These are phyloP conservation scores for Saitozyma podzolica DNA, from an alignment of 768 basidiomycete genomes.

Conservation along the genomic window DNA sequence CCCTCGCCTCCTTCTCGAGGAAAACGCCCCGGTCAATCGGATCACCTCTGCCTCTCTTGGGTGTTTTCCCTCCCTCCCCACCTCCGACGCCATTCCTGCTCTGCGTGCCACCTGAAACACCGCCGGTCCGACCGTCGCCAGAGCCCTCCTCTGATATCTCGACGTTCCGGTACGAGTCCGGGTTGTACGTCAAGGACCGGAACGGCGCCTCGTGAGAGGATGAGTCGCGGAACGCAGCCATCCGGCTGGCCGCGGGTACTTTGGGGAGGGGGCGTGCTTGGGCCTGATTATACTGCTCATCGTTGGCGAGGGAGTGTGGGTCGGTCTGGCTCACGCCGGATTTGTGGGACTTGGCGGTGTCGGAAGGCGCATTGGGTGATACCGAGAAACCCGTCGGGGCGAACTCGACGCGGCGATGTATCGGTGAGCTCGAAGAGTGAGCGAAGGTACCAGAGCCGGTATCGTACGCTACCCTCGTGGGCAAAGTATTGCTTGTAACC, in stretches of 20 bases:
- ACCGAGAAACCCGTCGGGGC: not conserved
- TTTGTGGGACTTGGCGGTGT: not conserved
- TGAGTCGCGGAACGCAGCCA: slow-evolving; percentile 15
- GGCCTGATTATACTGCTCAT: not conserved
- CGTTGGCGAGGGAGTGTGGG: not conserved
- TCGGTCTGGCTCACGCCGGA: not conserved
- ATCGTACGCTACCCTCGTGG: not conserved
- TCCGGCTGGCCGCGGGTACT: slow-evolving; percentile 1
- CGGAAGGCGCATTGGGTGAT: not conserved
- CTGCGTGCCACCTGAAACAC: not conserved
- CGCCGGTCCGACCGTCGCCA: not conserved
- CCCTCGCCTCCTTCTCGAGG: slow-evolving; percentile 7
- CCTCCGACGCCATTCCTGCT: not conserved
- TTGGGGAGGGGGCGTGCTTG: slow-evolving; percentile 14
- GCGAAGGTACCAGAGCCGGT: not conserved
- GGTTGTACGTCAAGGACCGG: slow-evolving; percentile 17
- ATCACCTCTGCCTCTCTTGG: slow-evolving; percentile 10
- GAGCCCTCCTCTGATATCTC: slow-evolving; percentile 10
- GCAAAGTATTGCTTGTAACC: not conserved
- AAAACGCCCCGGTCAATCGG: slow-evolving; percentile 18
- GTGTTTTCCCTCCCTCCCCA: slow-evolving; percentile 8
- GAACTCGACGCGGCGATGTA: not conserved
- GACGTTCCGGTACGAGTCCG: slow-evolving; percentile 11
- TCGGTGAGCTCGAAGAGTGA: not conserved
- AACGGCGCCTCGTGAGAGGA: slow-evolving; percentile 19